Evolutionary conservation across 148 eudicot genomes (phyloP).

Genomic region (Pharnaceum exiguum): DNA sequence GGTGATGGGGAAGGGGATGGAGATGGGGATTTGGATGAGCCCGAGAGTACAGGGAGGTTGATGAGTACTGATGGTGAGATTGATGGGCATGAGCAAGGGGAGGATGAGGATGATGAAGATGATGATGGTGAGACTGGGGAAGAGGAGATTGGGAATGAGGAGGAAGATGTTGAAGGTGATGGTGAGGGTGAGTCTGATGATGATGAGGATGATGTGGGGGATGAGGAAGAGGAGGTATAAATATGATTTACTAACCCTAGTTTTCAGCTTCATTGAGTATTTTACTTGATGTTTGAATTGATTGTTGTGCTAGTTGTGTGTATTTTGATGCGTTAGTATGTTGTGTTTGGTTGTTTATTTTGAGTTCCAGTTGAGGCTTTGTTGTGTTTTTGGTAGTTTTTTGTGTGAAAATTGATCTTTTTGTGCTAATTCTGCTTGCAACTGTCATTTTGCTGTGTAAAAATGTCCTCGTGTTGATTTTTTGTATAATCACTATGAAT

Average conservation of each 20-base stretch:
- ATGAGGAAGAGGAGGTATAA: slow-evolving; percentile 49
- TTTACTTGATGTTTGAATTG: not conserved
- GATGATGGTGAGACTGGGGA: slow-evolving; percentile 77
- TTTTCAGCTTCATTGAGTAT: not conserved
- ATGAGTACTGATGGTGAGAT: slow-evolving; percentile 61
- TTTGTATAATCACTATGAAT: no score
- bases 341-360: not conserved
- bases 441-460: no score
- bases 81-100: slow-evolving; percentile 87
- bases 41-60: slow-evolving; percentile 40
- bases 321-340: not conserved
- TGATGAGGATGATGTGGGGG: slow-evolving; percentile 45
- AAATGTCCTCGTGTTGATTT: no score
- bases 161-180: slow-evolving; percentile 44
- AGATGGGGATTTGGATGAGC: slow-evolving; percentile 46
- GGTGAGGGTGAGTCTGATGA: slow-evolving; percentile 48
- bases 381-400: no score
- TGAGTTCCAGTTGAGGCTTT: not conserved
- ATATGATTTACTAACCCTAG: slow-evolving; percentile 15
- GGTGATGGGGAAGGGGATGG: slow-evolving; percentile 64
- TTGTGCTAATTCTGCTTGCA: no score
- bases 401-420: no score
- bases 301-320: not conserved
- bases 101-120: slow-evolving; percentile 66
- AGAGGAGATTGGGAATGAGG: slow-evolving; percentile 51